Percentiles rank a stretch among this genome's conserved stretches.
Conservation (phyloP, 352 stramenopile species). For the Pythium coloratum region DNA sequence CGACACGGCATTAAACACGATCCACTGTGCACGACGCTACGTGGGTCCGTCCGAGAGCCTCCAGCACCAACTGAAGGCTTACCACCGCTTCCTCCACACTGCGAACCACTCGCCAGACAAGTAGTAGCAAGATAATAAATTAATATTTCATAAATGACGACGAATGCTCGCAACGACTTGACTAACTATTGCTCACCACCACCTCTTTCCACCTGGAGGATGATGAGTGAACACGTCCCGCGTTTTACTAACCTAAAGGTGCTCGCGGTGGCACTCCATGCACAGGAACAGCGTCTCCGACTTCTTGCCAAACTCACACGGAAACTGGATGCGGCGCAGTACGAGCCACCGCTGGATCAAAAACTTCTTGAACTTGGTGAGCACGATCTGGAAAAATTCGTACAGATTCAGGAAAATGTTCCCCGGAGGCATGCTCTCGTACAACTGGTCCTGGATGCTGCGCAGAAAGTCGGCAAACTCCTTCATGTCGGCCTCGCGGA, state of each 20-base stretch:
- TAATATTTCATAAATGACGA: constrained; percentile 1
- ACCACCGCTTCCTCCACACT: constrained; percentile 1
- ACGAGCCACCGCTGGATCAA: constrained; percentile 59
- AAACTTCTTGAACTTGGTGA: constrained; percentile 71
- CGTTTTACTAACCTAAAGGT: constrained; percentile 36
- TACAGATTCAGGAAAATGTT: constrained; percentile 67
- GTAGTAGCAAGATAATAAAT: neutral
- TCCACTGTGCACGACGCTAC: constrained; percentile 19
- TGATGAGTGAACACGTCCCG: too few relatives aligned
- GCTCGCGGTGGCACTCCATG: constrained; percentile 84
- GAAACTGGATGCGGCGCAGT: constrained; percentile 56
- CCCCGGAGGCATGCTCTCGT: constrained; percentile 30
- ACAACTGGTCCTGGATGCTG: constrained; percentile 30
- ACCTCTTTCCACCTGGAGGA: neutral
- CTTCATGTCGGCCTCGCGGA: constrained; percentile 59
- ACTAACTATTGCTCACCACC: neutral
- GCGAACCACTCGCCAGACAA: neutral
- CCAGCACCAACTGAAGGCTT: constrained; percentile 20
- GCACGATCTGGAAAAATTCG: constrained; percentile 61
- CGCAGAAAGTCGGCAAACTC: constrained; percentile 65
- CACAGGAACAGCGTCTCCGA: constrained; percentile 73
- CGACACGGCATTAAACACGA: constrained; percentile 20
- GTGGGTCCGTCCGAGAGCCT: constrained; percentile 17
- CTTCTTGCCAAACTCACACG: constrained; percentile 83
- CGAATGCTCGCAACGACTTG: neutral